These are phyloP conservation scores for Eutrema salsugineum DNA, from an alignment of 441 rosid species.

Conservation along the genomic window DNA sequence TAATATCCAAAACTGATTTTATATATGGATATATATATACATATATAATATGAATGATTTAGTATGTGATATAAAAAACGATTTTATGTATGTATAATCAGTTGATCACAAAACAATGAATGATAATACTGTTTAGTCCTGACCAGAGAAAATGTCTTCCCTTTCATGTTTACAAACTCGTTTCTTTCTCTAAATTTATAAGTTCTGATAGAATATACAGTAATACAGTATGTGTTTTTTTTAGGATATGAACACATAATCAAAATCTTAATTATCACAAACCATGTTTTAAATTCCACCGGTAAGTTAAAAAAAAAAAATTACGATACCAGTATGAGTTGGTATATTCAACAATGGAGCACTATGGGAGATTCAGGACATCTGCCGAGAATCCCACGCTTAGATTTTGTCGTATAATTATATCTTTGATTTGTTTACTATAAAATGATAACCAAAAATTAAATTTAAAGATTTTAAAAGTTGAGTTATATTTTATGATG, in stretches of 20 bases:
- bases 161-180: background rate
- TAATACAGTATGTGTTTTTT: background rate
- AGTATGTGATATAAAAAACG: no score
- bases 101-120: background rate
- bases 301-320: background rate
- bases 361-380: slow-evolving; percentile 22
- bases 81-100: background rate
- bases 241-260: background rate
- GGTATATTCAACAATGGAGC: slow-evolving; percentile 30
- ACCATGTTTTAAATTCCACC: background rate
- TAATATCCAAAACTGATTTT: background rate
- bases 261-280: background rate
- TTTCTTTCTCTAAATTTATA: background rate
- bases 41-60: no score
- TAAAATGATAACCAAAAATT: background rate
- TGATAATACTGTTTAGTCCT: background rate
- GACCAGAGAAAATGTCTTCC: background rate
- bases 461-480: background rate
- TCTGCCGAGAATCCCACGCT: slow-evolving; percentile 19
- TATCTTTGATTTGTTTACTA: slow-evolving; percentile 5
- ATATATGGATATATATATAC: no score
- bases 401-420: slow-evolving; percentile 13
- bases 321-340: slow-evolving; percentile 11
- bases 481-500: background rate
- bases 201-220: background rate